phyloP scores from a whole-genome alignment of 495 filamentous ascomycete genomes.

The Ramalina intermedia region DNA sequence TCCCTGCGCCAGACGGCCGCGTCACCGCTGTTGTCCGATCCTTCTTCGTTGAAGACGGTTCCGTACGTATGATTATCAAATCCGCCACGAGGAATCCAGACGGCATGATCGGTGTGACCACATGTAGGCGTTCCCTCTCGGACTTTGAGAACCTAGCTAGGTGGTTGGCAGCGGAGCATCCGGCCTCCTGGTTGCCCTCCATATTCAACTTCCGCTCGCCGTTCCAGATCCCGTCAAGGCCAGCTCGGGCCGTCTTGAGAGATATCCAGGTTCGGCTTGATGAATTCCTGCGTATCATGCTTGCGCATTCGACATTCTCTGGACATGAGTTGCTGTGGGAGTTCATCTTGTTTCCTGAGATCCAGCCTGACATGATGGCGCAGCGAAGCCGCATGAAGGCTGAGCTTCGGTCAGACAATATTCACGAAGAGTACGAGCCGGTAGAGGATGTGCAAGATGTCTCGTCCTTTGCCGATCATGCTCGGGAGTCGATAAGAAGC shows the following conservation, averaged over 20 bases:
- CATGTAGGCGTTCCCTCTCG: slow-evolving; percentile 71
- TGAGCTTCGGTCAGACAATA: slow-evolving; percentile 61
- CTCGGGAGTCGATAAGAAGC: slow-evolving; percentile 71
- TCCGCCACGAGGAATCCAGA: slow-evolving; percentile 61
- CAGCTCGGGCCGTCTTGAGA: slow-evolving; percentile 71
- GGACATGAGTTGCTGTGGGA: slow-evolving; percentile 99
- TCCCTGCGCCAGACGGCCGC: slow-evolving; percentile 56
- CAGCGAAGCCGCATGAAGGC: slow-evolving; percentile 80
- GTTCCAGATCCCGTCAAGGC: slow-evolving; percentile 83
- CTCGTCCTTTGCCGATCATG: slow-evolving; percentile 80
- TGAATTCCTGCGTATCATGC: slow-evolving; percentile 68
- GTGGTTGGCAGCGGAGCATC: slow-evolving; percentile 82
- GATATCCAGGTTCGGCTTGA: slow-evolving; percentile 82
- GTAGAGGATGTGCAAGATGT: slow-evolving; percentile 81
- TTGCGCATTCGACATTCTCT: slow-evolving; percentile 83
- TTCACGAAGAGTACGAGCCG: slow-evolving; percentile 76
- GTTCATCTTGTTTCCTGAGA: slow-evolving; percentile 93
- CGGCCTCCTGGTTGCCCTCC: slow-evolving; percentile 83
- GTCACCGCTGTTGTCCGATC: slow-evolving; percentile 91
- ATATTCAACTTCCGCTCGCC: slow-evolving; percentile 69
- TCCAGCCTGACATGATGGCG: slow-evolving; percentile 79
- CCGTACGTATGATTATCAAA: slow-evolving; percentile 84
- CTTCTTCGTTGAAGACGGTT: slow-evolving; percentile 94
- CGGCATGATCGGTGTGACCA: slow-evolving; percentile 52
- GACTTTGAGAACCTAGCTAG: slow-evolving; percentile 88